These are phyloP conservation scores for Ceratocystis eucalypticola DNA, from an alignment of 2,329 filamentous ascomycete genomes.

Conservation along the genomic window DNA sequence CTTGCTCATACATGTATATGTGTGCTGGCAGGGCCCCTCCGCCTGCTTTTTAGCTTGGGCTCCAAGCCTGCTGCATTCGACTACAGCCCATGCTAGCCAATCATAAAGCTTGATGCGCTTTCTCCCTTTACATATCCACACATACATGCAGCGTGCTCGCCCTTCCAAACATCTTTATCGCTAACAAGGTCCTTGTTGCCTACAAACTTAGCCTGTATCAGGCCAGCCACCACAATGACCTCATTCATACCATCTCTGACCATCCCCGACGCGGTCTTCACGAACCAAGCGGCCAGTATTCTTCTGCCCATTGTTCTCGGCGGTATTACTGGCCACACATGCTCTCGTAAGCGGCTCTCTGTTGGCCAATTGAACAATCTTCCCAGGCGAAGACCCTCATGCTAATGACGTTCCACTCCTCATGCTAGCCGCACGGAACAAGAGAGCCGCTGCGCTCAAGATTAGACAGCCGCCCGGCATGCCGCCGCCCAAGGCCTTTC, in stretches of 20 bases:
- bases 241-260: slow-evolving; percentile 67
- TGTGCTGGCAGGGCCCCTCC: background rate
- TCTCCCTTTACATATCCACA: no score
- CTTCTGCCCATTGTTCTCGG: slow-evolving; percentile 63
- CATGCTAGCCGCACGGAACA: slow-evolving; percentile 46
- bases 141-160: no score
- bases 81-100: background rate
- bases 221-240: slow-evolving; percentile 45
- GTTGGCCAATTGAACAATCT: background rate
- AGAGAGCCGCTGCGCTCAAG: slow-evolving; percentile 30
- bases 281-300: slow-evolving; percentile 57
- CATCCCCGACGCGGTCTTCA: slow-evolving; percentile 57
- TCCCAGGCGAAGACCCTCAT: slow-evolving; percentile 13
- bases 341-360: slow-evolving; percentile 39
- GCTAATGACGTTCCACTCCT: background rate
- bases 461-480: slow-evolving; percentile 54
- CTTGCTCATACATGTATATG: background rate
- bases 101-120: background rate
- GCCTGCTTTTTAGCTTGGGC: background rate
- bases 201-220: background rate
- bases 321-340: slow-evolving; percentile 56
- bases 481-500: slow-evolving; percentile 49
- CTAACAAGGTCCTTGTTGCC: background rate
- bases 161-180: background rate
- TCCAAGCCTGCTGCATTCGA: background rate